Evolutionary conservation across 768 basidiomycete genomes (phyloP), one percentile per base, ranked within the genome.

Genomic region (Boletus rex-veris): DNA sequence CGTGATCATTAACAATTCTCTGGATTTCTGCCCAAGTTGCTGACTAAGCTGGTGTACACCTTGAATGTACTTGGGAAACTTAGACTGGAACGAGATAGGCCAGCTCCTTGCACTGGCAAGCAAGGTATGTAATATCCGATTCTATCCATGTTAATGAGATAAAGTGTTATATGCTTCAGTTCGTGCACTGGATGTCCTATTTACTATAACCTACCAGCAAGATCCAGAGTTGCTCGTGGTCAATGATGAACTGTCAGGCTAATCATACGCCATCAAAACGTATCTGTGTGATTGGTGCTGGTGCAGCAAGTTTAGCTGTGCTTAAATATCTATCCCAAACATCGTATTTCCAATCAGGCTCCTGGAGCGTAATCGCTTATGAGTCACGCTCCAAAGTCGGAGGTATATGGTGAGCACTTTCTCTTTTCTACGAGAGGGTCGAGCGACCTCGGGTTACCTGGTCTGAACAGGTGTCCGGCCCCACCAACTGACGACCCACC

Each of bases 241-340:
- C 12, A 35, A 8, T n/a, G 41, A 60, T 57, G 64, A 18, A 16
- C 36, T 36, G 7, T 24, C 58, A 47, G 31, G 31, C 10, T 42
- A n/a, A 47, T 57, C 50, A 35, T 9, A 21, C n/a, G 14, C 45
- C 50, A n/a, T 58, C 57, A 24, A 74, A 73, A 49, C 70, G 70
- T 15, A 86, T 91, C 52, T 83, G 85, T 52, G 74, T 92, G 44
- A 80, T 92, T 39, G 91, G 91, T 5, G 88, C 80, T 16, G 91
- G 91, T 12, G 77, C 89, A n/a, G 77, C 77, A 16, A 91, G 92
- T 7, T 76, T 93, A 0, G 86, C 82, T 21, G 77, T 81, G 6
- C 76, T 92, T 24, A 88, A 88, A 64, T 71, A 81, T 36, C 69
- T 91, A 54, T 70, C 79, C 9, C 83, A 90, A 42, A 76, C 81